phyloP scores from a whole-genome alignment of 106 monocot species.

The Dendrobium chrysotoxum region DNA sequence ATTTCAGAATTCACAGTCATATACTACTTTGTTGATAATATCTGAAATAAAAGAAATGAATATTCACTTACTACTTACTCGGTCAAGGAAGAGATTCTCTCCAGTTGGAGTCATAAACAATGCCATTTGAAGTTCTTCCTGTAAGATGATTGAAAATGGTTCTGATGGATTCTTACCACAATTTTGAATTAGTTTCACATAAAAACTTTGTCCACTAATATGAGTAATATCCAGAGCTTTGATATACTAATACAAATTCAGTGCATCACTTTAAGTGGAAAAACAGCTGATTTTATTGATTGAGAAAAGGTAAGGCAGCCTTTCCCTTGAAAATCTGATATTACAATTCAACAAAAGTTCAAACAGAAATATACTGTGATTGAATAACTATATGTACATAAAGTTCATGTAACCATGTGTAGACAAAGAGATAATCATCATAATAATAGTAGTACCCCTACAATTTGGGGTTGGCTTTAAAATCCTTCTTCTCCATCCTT shows the following conservation, averaged over 20 bases:
- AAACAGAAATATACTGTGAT: not conserved
- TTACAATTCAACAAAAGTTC: not conserved
- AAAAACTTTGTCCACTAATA: constrained; percentile 61
- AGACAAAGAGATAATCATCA: too few relatives aligned
- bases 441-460: too few relatives aligned
- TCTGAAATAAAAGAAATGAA: too few relatives aligned
- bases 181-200: not conserved
- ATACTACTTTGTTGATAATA: too few relatives aligned
- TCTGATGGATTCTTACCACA: not conserved
- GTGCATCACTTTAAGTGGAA: not conserved
- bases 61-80: constrained; percentile 22
- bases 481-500: too few relatives aligned
- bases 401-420: too few relatives aligned
- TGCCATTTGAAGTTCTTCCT: constrained; percentile 78
- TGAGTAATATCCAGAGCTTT: not conserved
- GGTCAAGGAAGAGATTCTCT: constrained; percentile 68
- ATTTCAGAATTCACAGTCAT: too few relatives aligned
- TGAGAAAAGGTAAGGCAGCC: not conserved
- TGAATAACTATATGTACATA: too few relatives aligned
- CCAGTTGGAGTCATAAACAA: constrained; percentile 41
- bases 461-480: too few relatives aligned
- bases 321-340: not conserved
- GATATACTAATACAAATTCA: not conserved
- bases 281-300: not conserved
- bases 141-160: constrained; percentile 7